Percentiles rank a stretch among this genome's conserved stretches.
Evolutionary conservation across 768 basidiomycete genomes (phyloP).

Genomic region (Mycena kentingensis): DNA sequence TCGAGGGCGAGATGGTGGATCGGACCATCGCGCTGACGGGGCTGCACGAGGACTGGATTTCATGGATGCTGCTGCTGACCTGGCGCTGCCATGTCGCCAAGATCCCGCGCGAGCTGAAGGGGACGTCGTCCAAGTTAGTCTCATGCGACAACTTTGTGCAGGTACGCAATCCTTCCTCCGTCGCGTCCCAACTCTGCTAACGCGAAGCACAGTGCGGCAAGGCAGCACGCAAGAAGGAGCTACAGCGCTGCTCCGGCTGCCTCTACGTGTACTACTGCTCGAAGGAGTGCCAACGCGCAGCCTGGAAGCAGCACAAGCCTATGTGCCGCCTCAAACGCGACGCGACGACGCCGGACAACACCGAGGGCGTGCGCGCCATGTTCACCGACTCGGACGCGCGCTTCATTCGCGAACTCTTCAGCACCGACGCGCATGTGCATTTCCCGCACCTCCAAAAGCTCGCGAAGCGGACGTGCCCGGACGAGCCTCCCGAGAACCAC

Average conservation of each 20-base stretch:
- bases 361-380: neutral
- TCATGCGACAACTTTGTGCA: constrained; percentile 1
- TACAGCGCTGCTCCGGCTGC: constrained; percentile 8
- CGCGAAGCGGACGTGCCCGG: constrained; percentile 2
- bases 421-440: constrained; percentile 5
- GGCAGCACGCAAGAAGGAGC: neutral
- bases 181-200: no score
- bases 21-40: constrained; percentile 2
- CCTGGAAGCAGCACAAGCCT: constrained; percentile 10
- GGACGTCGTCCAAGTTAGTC: neutral
- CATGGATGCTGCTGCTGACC: constrained; percentile 1
- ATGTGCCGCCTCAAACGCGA: constrained; percentile 10
- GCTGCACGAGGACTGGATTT: constrained; percentile 6
- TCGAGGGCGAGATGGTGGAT: neutral
- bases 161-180: neutral
- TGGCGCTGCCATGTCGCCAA: constrained; percentile 5
- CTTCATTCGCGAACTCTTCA: constrained; percentile 6
- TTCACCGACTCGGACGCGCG: constrained; percentile 2
- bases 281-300: constrained; percentile 12
- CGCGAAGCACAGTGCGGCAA: constrained; percentile 13
- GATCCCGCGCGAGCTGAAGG: neutral
- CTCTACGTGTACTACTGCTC: constrained; percentile 15
- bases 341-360: neutral
- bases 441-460: constrained; percentile 1
- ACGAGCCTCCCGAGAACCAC: constrained; percentile 9